Evolutionary conservation across 2,329 filamentous ascomycete species (phyloP).

Genomic region (Penicillium janthinellum): DNA sequence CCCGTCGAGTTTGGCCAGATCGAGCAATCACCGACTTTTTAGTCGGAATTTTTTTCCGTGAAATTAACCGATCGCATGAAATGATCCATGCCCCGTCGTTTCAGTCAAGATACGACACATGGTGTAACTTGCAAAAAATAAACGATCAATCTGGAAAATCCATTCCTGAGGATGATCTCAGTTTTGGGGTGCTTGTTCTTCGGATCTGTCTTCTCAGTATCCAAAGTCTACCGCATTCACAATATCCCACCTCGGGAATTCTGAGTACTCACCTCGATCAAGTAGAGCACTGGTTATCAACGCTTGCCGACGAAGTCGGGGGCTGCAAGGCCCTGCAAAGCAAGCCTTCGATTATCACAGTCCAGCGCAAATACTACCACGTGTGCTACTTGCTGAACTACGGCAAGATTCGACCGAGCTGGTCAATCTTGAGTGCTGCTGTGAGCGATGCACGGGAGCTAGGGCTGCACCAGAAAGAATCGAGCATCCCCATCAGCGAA

Average conservation of each 20-base stretch:
- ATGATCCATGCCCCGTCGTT: constrained; percentile 14
- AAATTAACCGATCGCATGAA: constrained; percentile 19
- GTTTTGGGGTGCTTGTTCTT: constrained; percentile 20
- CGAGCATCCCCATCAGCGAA: constrained; percentile 9
- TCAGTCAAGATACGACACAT: constrained; percentile 13
- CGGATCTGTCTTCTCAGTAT: constrained; percentile 19
- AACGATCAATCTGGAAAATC: background rate
- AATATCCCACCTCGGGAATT: constrained; percentile 16
- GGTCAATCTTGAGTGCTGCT: constrained; percentile 16
- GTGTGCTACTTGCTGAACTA: constrained; percentile 18
- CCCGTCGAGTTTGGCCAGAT: constrained; percentile 15
- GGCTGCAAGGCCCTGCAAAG: constrained; percentile 6
- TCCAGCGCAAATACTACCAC: constrained; percentile 20
- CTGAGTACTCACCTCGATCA: constrained; percentile 8
- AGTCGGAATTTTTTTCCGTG: constrained; percentile 16
- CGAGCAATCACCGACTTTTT: constrained; percentile 17
- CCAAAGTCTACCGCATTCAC: constrained; percentile 17
- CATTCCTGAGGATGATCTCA: constrained; percentile 14
- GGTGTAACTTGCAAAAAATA: constrained; percentile 16
- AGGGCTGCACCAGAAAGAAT: constrained; percentile 17
- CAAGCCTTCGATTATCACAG: constrained; percentile 13
- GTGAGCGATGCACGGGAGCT: constrained; percentile 20
- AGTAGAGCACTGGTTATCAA: constrained; percentile 16
- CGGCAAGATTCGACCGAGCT: constrained; percentile 15
- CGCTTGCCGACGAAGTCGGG: constrained; percentile 16